These are phyloP conservation scores for Leishmania tarentolae DNA, from an alignment of 208 protist species.

Conservation along the genomic window DNA sequence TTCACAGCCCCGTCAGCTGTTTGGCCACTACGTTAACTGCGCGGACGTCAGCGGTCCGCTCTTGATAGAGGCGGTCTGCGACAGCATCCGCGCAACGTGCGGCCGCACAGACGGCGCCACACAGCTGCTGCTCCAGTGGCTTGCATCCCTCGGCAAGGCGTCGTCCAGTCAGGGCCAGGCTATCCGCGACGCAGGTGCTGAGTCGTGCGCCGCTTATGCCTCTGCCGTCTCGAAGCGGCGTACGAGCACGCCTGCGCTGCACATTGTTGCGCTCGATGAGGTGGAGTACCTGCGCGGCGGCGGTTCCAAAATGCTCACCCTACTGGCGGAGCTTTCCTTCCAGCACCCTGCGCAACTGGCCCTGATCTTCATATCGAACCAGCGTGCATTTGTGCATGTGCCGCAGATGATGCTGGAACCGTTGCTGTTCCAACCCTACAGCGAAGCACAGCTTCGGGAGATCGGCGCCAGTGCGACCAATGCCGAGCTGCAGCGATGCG, in stretches of 20 bases:
- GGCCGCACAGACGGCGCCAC: constrained; percentile 41
- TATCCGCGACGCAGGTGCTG: neutral
- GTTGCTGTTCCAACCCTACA: constrained; percentile 74
- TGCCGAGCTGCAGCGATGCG: constrained; percentile 32
- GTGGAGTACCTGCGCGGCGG: constrained; percentile 69
- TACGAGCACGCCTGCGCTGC: constrained; percentile 31
- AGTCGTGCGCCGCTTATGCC: neutral
- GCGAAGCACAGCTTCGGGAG: constrained; percentile 39
- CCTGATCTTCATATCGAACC: constrained; percentile 82
- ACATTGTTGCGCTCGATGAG: constrained; percentile 81
- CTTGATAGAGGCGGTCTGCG: constrained; percentile 45
- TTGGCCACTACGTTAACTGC: constrained; percentile 86
- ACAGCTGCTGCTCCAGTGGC: constrained; percentile 29
- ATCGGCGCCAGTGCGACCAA: constrained; percentile 43
- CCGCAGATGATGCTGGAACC: constrained; percentile 62
- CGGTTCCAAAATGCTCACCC: constrained; percentile 40
- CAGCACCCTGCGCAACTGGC: constrained; percentile 49
- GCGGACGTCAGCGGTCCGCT: constrained; percentile 57
- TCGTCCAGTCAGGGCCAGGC: neutral
- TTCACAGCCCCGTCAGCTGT: constrained; percentile 12
- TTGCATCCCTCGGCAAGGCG: constrained; percentile 26
- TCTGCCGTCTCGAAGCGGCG: neutral
- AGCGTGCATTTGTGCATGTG: constrained; percentile 77
- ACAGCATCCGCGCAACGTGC: constrained; percentile 43
- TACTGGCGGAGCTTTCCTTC: constrained; percentile 53